Base-by-base conservation (phyloP, 2,329 filamentous ascomycete species). In the Aspergillus ochraceus region DNA sequence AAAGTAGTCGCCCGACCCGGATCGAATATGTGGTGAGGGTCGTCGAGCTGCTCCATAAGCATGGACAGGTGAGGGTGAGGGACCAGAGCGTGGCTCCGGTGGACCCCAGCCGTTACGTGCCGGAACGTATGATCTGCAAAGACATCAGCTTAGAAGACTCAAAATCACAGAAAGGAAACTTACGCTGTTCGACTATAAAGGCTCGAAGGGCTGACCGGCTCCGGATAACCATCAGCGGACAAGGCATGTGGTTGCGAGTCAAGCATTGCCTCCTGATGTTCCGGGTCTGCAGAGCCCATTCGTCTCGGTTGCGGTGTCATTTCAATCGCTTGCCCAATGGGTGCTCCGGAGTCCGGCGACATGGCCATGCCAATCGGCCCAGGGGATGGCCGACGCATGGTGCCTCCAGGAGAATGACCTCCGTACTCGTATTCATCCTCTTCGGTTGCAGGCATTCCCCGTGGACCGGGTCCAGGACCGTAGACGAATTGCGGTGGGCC, bases 151-250 rank as follows among this genome's bases (percentile, higher is more conserved):
- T 30, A 26, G 51, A 26, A 49, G 36, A n/a, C 14, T 8, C 14
- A 12, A 42, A n/a, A 42, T 42, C 14, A 8, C 36, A 42, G 17
- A n/a, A 45, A 19, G 49, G 8, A 26, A 46, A 77, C 89, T 84
- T 85, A 94, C 90, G 89, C 86, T 61, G 90, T 85, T 45, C 84
- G 83, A 68, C 86, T 89, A 73, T 95, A 94, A 66, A 84, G 84
- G 79, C 90, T 94, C 8, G 81, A 83, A 10, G 90, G 89, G 64
- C 87, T 90, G 71, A 82, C 60, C 20, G 70, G 67, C 36, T 70
- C 64, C 3, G 62, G 61, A 19, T 69, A 67, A 2, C 65, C 64
- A 45, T 74, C 68, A 6, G 60, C 62, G 1, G 70, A 70, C n/a
- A 73, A 19, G 4, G 64, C 67, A 59, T 74, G 71, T 6, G 67